phyloP scores from a whole-genome alignment of 2,329 filamentous ascomycete genomes.

The Alternaria sp. region DNA sequence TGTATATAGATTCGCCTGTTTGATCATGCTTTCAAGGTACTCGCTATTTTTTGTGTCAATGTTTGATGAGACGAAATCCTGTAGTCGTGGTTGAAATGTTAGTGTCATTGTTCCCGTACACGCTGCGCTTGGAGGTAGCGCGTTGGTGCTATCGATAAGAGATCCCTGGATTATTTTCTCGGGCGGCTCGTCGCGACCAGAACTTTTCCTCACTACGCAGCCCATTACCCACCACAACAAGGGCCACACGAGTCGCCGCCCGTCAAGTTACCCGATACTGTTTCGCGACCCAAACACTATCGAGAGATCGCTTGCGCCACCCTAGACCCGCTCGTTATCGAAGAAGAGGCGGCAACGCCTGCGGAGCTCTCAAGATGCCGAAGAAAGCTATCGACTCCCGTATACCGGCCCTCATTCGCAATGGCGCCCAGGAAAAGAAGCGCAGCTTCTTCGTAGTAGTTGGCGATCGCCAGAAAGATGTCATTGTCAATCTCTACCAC shows the following conservation, averaged over 20 bases:
- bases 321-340: neutral
- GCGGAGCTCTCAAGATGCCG: conserved; percentile 45
- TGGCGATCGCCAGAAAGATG: conserved; percentile 92
- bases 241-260: conserved; percentile 1
- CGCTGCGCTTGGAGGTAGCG: conserved; percentile 4
- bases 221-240: conserved; percentile 7
- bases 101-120: neutral
- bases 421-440: conserved; percentile 78
- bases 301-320: conserved; percentile 12
- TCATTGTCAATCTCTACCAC: conserved; percentile 93
- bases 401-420: conserved; percentile 53
- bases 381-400: conserved; percentile 52
- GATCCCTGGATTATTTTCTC: conserved; percentile 19
- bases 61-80: neutral
- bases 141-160: conserved; percentile 19
- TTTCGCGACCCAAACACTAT: conserved; percentile 9
- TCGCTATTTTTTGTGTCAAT: too few species aligned
- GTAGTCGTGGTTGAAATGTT: neutral
- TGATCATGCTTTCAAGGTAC: too few species aligned
- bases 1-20: neutral
- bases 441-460: conserved; percentile 98
- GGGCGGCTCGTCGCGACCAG: conserved; percentile 9
- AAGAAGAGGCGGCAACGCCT: conserved; percentile 44
- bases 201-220: conserved; percentile 16
- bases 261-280: neutral